phyloP scores from a whole-genome alignment of 805 yeast species.

The Lipomyces lipofer region DNA sequence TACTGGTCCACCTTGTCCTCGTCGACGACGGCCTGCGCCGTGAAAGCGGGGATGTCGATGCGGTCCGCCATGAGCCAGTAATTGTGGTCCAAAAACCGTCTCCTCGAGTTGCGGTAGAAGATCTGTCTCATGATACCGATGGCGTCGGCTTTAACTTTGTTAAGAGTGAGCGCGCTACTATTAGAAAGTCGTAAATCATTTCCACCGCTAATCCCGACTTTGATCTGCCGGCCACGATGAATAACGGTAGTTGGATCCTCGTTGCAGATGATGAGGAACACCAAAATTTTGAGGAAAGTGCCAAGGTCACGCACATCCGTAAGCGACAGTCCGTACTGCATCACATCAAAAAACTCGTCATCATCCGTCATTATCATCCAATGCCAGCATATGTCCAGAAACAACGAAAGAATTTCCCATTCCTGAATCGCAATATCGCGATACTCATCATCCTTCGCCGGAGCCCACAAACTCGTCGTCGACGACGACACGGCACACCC shows the following conservation, averaged over 20 bases:
- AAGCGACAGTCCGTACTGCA: slow-evolving; percentile 44
- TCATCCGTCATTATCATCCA: slow-evolving; percentile 70
- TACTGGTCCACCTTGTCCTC: slow-evolving; percentile 41
- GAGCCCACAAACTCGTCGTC: slow-evolving; percentile 14
- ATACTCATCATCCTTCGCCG: slow-evolving; percentile 5
- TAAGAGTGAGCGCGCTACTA: slow-evolving; percentile 21
- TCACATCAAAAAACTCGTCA: slow-evolving; percentile 51
- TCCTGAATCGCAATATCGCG: slow-evolving; percentile 8
- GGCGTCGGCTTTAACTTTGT: slow-evolving; percentile 42
- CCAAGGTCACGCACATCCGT: slow-evolving; percentile 47
- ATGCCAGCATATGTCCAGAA: slow-evolving; percentile 64
- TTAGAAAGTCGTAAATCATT: slow-evolving; percentile 10
- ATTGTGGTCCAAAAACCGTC: slow-evolving; percentile 49
- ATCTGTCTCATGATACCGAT: slow-evolving; percentile 62
- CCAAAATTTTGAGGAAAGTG: slow-evolving; percentile 51
- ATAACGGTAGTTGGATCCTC: slow-evolving; percentile 17
- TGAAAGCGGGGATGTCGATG: slow-evolving; percentile 42
- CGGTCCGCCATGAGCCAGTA: slow-evolving; percentile 55
- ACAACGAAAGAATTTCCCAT: slow-evolving; percentile 46
- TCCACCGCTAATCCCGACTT: slow-evolving; percentile 11
- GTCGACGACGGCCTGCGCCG: slow-evolving; percentile 45
- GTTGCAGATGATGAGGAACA: slow-evolving; percentile 52
- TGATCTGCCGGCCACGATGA: slow-evolving; percentile 14
- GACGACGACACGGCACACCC: neutral
- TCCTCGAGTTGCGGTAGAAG: slow-evolving; percentile 64